These are phyloP conservation scores for Mucor racemosus DNA, from an alignment of 371 early-diverging fungal species.

Conservation along the genomic window DNA sequence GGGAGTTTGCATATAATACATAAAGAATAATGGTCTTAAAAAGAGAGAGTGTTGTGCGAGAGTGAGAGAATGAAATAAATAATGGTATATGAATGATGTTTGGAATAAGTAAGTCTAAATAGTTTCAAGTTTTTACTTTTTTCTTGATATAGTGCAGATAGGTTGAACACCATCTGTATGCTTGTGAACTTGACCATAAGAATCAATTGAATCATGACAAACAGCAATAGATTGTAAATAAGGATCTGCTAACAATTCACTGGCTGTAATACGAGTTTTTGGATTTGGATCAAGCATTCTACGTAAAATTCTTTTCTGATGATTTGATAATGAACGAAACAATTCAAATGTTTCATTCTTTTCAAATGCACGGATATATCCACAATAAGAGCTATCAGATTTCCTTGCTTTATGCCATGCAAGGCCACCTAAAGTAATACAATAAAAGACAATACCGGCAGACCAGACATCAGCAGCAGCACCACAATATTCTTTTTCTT, in stretches of 20 bases:
- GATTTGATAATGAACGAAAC: slow-evolving; percentile 61
- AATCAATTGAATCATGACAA: slow-evolving; percentile 23
- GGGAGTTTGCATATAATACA: slow-evolving; percentile 4
- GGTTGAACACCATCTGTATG: slow-evolving; percentile 32
- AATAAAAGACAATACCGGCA: slow-evolving; percentile 83
- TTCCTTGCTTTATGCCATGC: slow-evolving; percentile 77
- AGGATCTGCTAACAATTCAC: slow-evolving; percentile 62
- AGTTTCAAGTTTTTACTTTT: slow-evolving; percentile 2
- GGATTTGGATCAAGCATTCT: slow-evolving; percentile 54
- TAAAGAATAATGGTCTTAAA: not conserved
- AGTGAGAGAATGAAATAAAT: slow-evolving; percentile 3
- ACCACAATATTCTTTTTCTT: slow-evolving; percentile 78
- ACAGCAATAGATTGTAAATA: slow-evolving; percentile 72
- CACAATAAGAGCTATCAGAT: slow-evolving; percentile 64
- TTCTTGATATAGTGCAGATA: slow-evolving; percentile 18
- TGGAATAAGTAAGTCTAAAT: not conserved
- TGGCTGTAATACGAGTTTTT: slow-evolving; percentile 57
- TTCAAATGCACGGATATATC: slow-evolving; percentile 50
- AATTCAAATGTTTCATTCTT: slow-evolving; percentile 60
- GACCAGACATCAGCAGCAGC: slow-evolving; percentile 84
- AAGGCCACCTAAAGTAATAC: slow-evolving; percentile 56
- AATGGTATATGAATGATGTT: slow-evolving; percentile 8
- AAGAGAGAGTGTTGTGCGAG: not conserved
- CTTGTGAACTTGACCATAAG: slow-evolving; percentile 12
- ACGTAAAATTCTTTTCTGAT: slow-evolving; percentile 60